These are phyloP conservation scores for Mortierella sp. DNA, from an alignment of 371 early-diverging fungal genomes.

Conservation along the genomic window DNA sequence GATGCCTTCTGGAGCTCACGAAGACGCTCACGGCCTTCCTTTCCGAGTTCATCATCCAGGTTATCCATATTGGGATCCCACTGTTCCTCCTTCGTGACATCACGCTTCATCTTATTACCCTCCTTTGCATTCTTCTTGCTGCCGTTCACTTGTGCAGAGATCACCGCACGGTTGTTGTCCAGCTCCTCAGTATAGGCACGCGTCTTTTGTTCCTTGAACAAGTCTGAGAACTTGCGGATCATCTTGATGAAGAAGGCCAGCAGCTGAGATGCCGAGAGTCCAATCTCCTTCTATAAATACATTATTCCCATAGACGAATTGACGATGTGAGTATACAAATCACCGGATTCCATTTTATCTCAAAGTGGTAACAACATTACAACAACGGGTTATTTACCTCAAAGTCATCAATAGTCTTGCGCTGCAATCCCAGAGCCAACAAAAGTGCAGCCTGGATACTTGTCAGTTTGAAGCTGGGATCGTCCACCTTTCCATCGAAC, in stretches of 20 bases:
- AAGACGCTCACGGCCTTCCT: slow-evolving; percentile 81
- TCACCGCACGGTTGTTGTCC: slow-evolving; percentile 24
- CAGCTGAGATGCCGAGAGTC: slow-evolving; percentile 84
- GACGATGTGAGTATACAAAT: no score
- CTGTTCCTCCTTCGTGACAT: slow-evolving; percentile 78
- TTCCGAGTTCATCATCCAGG: slow-evolving; percentile 83
- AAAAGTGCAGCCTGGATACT: slow-evolving; percentile 91
- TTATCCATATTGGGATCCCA: slow-evolving; percentile 87
- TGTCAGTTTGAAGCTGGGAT: slow-evolving; percentile 72
- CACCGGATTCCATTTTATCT: no score
- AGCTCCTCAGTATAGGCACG: slow-evolving; percentile 42
- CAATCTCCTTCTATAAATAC: slow-evolving; percentile 74
- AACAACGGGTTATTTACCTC: slow-evolving; percentile 56
- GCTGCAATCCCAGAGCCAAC: slow-evolving; percentile 91
- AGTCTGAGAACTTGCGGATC: slow-evolving; percentile 79
- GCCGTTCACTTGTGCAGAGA: slow-evolving; percentile 21
- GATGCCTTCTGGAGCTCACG: slow-evolving; percentile 86
- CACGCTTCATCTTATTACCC: slow-evolving; percentile 61
- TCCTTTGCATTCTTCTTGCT: slow-evolving; percentile 17
- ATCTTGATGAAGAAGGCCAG: slow-evolving; percentile 95
- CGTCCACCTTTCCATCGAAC: slow-evolving; percentile 74
- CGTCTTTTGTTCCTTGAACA: slow-evolving; percentile 71
- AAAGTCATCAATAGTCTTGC: slow-evolving; percentile 88
- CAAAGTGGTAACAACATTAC: background rate
- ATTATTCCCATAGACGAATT: no score